phyloP scores from a whole-genome alignment of 1,284 basidiomycete genomes.

The Malassezia japonica region DNA sequence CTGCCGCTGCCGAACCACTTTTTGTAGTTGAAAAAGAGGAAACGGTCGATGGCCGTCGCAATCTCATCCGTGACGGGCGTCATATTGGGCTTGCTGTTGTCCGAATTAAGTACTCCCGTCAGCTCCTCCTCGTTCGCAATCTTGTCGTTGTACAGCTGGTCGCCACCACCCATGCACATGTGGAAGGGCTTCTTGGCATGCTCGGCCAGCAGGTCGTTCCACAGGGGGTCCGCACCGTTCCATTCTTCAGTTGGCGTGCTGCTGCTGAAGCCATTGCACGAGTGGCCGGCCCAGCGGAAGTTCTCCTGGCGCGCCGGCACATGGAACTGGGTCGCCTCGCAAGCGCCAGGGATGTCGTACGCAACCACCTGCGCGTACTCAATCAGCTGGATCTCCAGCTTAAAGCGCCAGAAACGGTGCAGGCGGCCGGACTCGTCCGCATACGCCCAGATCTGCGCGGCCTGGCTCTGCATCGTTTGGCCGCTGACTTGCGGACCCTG shows the following conservation, averaged over 20 bases:
- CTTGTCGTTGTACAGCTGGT: constrained; percentile 42
- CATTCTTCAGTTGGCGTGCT: constrained; percentile 51
- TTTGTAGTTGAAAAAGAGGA: constrained; percentile 65
- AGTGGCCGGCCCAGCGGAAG: constrained; percentile 81
- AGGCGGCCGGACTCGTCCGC: constrained; percentile 56
- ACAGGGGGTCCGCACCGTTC: constrained; percentile 56
- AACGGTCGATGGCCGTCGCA: constrained; percentile 66
- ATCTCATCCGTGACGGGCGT: constrained; percentile 67
- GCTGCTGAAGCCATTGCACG: constrained; percentile 56
- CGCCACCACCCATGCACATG: constrained; percentile 63
- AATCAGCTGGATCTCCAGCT: constrained; percentile 69
- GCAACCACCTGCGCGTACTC: constrained; percentile 65
- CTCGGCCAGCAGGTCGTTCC: constrained; percentile 75
- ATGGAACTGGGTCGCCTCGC: constrained; percentile 57
- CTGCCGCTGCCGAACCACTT: constrained; percentile 70
- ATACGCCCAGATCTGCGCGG: constrained; percentile 73
- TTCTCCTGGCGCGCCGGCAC: constrained; percentile 74
- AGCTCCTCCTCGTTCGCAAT: constrained; percentile 49
- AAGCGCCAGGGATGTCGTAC: constrained; percentile 54
- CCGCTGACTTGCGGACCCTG: constrained; percentile 21
- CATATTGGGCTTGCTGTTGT: constrained; percentile 59
- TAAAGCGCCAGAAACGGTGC: constrained; percentile 89
- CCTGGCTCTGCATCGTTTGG: constrained; percentile 47
- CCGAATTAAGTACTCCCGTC: constrained; percentile 68
- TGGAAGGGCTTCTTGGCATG: constrained; percentile 77